Evolutionary conservation across 352 stramenopile genomes (phyloP).

Genomic region (Pythium pyrilobum): DNA sequence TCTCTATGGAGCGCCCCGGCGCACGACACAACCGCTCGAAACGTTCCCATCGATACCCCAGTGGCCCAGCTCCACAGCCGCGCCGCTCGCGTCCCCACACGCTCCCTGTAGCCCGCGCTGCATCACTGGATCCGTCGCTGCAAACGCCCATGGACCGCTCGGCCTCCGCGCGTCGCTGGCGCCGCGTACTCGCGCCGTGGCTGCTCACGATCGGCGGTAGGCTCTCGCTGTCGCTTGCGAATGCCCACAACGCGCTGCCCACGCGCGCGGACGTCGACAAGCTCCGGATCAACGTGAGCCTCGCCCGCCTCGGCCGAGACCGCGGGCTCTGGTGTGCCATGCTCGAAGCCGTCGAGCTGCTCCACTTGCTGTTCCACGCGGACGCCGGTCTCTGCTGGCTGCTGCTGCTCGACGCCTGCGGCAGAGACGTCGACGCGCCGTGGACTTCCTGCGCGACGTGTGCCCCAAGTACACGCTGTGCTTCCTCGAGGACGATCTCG

Average conservation of each 20-base stretch:
- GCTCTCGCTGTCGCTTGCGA: background rate
- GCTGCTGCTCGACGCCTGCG: background rate
- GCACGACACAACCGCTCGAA: too few relatives aligned
- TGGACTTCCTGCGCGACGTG: background rate
- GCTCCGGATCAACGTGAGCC: constrained; percentile 2
- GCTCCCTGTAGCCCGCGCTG: too few relatives aligned
- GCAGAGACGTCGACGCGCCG: background rate
- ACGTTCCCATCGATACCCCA: too few relatives aligned
- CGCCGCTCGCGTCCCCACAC: too few relatives aligned
- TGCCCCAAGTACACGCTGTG: background rate
- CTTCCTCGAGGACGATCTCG: background rate
- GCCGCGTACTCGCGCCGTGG: background rate
- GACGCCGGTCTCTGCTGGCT: background rate
- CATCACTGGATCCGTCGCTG: background rate
- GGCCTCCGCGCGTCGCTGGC: background rate
- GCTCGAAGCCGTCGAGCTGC: constrained; percentile 4
- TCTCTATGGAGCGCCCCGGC: too few relatives aligned
- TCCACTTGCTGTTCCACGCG: background rate
- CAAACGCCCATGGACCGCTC: background rate
- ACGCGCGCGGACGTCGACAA: background rate
- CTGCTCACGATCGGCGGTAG: background rate
- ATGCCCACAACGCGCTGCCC: background rate
- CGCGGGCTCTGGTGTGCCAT: constrained; percentile 3
- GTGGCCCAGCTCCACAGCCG: too few relatives aligned
- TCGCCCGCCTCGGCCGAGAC: constrained; percentile 2